Base-by-base conservation (phyloP, 139 green algal genomes). In the Coelastrella sp. region DNA sequence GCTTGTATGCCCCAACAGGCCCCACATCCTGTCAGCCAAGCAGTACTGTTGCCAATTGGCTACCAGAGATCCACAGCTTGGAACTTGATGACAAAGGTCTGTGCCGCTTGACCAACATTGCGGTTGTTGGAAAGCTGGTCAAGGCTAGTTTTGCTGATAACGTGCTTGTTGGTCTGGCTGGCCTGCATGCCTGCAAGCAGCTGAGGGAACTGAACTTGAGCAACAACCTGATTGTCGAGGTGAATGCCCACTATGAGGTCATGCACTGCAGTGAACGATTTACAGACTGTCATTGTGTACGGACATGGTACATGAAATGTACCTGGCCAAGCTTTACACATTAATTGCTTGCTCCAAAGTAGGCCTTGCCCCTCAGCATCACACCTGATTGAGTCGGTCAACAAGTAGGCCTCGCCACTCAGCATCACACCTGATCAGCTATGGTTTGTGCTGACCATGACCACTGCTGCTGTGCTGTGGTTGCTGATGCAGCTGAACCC, bases 61-160 rank as follows among this genome's bases (percentile, higher is more conserved):
- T 27, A 3, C 9, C 34, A 37, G 21, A 40, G 51, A 60, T 82
- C n/a, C 75, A 82, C 53, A 71, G 30, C 4, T 9, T 82, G 35
- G 75, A n/a, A 35, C 75, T 82, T 25, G 37, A 69, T 19, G 48
- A 66, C 32, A 68, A 43, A 23, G 23, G 45, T 35, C 50, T 51
- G 30, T 35, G 11, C 40, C 79, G 79, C 64, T 13, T 86, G 45
- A 17, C 23, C 2, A 68, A 78, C 57, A 43, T 40, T 15, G 32
- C n/a, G 34, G 38, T 43, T 86, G 38, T 60, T 25, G 66, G 78
- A 45, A 45, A 19, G 11, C 11, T 89, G 78, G 85, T 86, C 45
- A 59, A 8, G 2, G 4, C 40, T 4, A 43, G 34, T 27, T 25
- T 75, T 32, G 45, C 60, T 35, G 78, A 66, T 41, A 84, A 84